Percentiles rank a stretch among this genome's conserved stretches.
These are phyloP conservation scores for Schwanniomyces pseudopolymorphus DNA, from an alignment of 805 yeast species.

Conservation along the genomic window DNA sequence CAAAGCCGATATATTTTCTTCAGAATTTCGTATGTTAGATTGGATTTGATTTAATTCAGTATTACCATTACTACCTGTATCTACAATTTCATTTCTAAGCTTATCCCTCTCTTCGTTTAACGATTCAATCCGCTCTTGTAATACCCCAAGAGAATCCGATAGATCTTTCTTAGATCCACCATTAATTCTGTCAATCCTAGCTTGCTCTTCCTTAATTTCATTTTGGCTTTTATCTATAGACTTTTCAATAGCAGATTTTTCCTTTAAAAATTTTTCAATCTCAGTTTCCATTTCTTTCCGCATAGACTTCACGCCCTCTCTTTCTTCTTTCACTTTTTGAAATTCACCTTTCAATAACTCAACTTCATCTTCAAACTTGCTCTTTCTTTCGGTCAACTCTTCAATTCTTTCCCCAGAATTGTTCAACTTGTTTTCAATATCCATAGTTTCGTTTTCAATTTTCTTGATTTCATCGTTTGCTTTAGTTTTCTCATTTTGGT, in stretches of 20 bases:
- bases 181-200: slow-evolving; percentile 36
- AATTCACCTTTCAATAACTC: slow-evolving; percentile 4
- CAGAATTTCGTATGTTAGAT: slow-evolving; percentile 14
- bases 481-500: slow-evolving; percentile 14
- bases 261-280: slow-evolving; percentile 15
- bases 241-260: slow-evolving; percentile 16
- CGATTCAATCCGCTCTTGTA: slow-evolving; percentile 17
- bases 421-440: slow-evolving; percentile 11
- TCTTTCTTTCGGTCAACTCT: slow-evolving; percentile 9
- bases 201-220: slow-evolving; percentile 32
- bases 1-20: slow-evolving; percentile 6
- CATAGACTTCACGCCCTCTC: slow-evolving; percentile 10
- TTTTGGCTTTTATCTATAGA: slow-evolving; percentile 20
- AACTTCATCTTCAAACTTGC: slow-evolving; percentile 1
- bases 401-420: slow-evolving; percentile 13
- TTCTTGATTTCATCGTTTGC: slow-evolving; percentile 15
- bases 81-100: slow-evolving; percentile 13
- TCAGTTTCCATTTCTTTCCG: slow-evolving; percentile 18
- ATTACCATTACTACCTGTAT: slow-evolving; percentile 10
- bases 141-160: slow-evolving; percentile 13
- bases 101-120: slow-evolving; percentile 19
- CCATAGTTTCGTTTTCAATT: slow-evolving; percentile 7
- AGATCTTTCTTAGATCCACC: slow-evolving; percentile 45
- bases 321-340: slow-evolving; percentile 15
- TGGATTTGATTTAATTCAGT: slow-evolving; percentile 28